Percentiles rank a stretch among this genome's conserved stretches.
phyloP scores from a whole-genome alignment of 2,329 filamentous ascomycete species.

The Lachnellula hyalina region DNA sequence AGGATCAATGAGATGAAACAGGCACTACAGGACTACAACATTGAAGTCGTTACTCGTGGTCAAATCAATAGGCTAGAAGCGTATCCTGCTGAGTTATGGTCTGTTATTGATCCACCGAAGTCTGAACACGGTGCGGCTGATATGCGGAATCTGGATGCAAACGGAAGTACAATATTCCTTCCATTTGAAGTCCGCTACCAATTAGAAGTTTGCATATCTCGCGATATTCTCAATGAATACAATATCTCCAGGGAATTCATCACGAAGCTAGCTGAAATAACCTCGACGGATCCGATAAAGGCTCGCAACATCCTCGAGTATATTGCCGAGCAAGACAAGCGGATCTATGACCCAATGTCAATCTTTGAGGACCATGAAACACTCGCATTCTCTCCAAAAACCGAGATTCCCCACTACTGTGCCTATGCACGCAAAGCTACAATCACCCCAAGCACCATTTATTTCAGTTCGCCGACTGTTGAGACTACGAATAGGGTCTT shows the following conservation, averaged over 20 bases:
- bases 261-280: conserved; percentile 48
- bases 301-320: conserved; percentile 70
- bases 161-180: conserved; percentile 38
- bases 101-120: conserved; percentile 32
- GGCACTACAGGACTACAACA: conserved; percentile 65
- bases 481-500: conserved; percentile 87
- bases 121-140: conserved; percentile 12
- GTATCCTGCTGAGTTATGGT: conserved; percentile 38
- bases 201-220: conserved; percentile 87
- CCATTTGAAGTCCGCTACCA: conserved; percentile 78
- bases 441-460: conserved; percentile 79
- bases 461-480: conserved; percentile 69
- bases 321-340: conserved; percentile 57
- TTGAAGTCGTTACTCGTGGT: conserved; percentile 43
- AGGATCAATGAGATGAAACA: conserved; percentile 19
- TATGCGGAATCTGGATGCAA: conserved; percentile 15
- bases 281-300: conserved; percentile 36
- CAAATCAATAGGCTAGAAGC: conserved; percentile 39
- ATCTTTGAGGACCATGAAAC: conserved; percentile 58
- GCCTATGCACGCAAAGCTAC: conserved; percentile 68
- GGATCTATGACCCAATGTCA: conserved; percentile 63
- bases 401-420: conserved; percentile 65
- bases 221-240: conserved; percentile 70
- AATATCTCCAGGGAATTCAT: conserved; percentile 66
- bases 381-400: conserved; percentile 40